Evolutionary conservation across 164 flowering plant species (phyloP), one percentile per base, ranked within the genome.

Genomic region (Buxus sempervirens): DNA sequence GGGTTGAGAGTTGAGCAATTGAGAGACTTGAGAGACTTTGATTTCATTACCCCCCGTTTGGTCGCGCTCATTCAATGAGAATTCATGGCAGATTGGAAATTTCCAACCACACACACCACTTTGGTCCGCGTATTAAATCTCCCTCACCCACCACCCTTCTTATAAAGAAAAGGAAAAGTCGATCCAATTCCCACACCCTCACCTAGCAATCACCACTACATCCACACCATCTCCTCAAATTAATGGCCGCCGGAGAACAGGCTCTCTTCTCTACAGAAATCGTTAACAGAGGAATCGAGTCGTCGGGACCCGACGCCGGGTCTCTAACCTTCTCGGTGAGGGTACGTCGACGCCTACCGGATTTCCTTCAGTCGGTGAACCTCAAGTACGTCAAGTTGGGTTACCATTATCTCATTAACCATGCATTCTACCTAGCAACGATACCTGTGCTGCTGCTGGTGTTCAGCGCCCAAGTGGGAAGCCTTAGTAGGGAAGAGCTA

Each of bases 321-420:
- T 88, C 90, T 16, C 72, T 23, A 23, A 88, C 96, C 1, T 93
- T 89, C 79, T 93, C 98, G 0, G 91, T 93, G 4, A 56, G 98
- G 61, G 98, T 90, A 1, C 80, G 92, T 12, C 72, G 97, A 5
- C 78, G 98, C 38, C 71, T 93, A 13, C 98, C 98, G 21, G 97
- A 93, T 62, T 91, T 93, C 28, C 73, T 91, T 0, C 88, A 90
- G 48, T 90, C 97, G 0, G 97, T 94, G 8, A 94, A 94, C 75
- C 83, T 94, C 62, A 90, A 91, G 84, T 91, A 94, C 58, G 98
- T 94, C 59, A 94, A 86, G 60, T 48, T 94, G 26, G 98, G 98
- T 0, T 94, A 94, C 80, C 96, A 88, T 67, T 90, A 94, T 54
- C 76, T 94, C 26, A 88, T 94, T 5, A 93, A 78, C 66, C 96